Evolutionary conservation across 352 stramenopile genomes (phyloP), one percentile per base, ranked within the genome.

Genomic region (Phytophthora uliginosa): DNA sequence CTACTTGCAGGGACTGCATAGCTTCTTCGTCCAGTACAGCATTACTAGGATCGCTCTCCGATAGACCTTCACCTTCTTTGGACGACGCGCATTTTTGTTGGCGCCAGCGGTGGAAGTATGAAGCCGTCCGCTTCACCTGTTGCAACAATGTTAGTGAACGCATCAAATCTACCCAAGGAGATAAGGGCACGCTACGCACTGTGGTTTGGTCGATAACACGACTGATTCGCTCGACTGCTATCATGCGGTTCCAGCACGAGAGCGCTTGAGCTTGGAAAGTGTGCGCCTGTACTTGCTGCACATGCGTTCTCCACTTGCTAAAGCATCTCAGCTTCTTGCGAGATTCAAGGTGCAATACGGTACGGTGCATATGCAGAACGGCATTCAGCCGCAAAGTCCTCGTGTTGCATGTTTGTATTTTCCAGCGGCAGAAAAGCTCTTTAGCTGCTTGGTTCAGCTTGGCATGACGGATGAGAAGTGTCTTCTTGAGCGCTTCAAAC

Each of bases 161-260:
- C 7, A 34, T 8, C 22, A 10, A 18, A 45, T 20, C 38, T 38
- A 56, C 12, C 31, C 42, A 22, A 40, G 18, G 7, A 65, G 33
- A 20, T 40, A 55, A 28, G 3, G 26, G 7, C 10, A 18, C 7
- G 38, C 28, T 38, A 73, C 60, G 10, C 76, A 91, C 85, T 63
- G 67, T 75, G 45, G 61, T 63, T 26, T 83, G 71, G 6, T 78
- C 65, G 13, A 90, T 58, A 48, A 93, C 68, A 42, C 86, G 76
- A 24, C 59, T 64, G 31, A 93, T 74, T 28, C 86, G 82, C 63
- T 93, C 86, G 26, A 88, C 81, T 4, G 82, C 86, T 9, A 92
- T 72, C 80, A 91, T 85, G 33, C 84, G 86, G 31, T 92, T 93
- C 84, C 84, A 91, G 59, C 82, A 91, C 18, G 65, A 75, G 17